Base-by-base conservation (phyloP, 345 rosid species). In the Salix purpurea region DNA sequence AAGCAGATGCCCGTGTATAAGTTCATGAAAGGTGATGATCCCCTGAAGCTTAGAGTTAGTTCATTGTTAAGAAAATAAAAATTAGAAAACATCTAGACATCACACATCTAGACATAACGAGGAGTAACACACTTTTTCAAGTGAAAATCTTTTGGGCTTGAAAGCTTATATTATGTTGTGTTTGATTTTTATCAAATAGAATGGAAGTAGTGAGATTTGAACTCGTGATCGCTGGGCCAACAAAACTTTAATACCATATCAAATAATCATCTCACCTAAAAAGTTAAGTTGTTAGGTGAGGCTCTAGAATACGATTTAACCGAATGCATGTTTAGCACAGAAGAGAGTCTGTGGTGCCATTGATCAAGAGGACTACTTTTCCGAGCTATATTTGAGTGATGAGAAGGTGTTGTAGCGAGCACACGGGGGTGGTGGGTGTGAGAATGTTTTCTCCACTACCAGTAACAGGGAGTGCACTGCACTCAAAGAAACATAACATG, bases 401-500 rank as follows among this genome's bases (percentile, higher is more conserved):
- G n/a, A 7, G 40, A n/a, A 9, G 21, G 34, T 21, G 18, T 23
- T 30, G 77, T 6, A n/a, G 66, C 13, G 1, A 40, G 71, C 13
- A 65, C 37, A 19, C 19, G 48, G 37, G 18, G 52, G 26, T 10
- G 70, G 74, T 26, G 67, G 75, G 81, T 61, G 83, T 76, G 83
- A 81, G 80, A 76, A 71, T 46, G 84, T 71, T 75, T 81, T 34
- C 69, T 69, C 80, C 73, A 73, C 81, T 71, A 80, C 84, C 79
- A 72, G 76, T 58, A 75, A 61, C 75, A 79, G 79, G 64, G 93
- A 89, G 97, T 92, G 97, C 76, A 86, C 86, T 86, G 87, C 98
- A 92, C 97, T 92, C 97, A 87, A 94, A 92, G 93, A 80, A 88
- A 86, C 83, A 82, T 23, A 83, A 78, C 88, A 84, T 89, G 88